A percentile compares a stretch with the other conserved stretches of the same genome.
phyloP scores from a whole-genome alignment of 2,329 filamentous ascomycete species.

The Cercospora berteroae region DNA sequence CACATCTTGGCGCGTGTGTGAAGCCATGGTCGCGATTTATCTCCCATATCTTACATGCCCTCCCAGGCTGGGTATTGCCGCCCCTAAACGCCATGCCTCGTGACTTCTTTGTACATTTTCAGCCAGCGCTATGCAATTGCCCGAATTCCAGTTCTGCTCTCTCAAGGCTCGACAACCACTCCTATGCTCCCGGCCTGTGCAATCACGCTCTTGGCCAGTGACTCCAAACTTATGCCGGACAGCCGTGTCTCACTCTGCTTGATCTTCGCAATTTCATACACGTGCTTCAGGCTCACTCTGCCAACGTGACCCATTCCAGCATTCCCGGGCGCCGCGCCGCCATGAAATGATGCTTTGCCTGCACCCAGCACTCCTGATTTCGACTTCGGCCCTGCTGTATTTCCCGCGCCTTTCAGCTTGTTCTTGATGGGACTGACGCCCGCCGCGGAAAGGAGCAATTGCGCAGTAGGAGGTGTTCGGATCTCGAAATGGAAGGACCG shows the following conservation, averaged over 20 bases:
- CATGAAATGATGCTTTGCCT: constrained; percentile 38
- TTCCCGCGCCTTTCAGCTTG: constrained; percentile 68
- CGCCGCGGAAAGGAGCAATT: constrained; percentile 80
- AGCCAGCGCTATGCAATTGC: not conserved
- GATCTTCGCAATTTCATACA: constrained; percentile 97
- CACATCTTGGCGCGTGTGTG: not conserved
- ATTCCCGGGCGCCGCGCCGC: constrained; percentile 42
- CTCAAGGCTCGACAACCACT: constrained; percentile 50
- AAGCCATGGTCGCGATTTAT: not conserved
- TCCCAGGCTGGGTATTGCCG: constrained; percentile 11
- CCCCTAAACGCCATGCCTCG: constrained; percentile 6
- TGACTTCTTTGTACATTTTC: not conserved
- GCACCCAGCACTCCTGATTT: constrained; percentile 38
- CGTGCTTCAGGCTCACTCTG: constrained; percentile 84
- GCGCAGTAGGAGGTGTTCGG: constrained; percentile 87
- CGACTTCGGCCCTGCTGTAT: constrained; percentile 47
- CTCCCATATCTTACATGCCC: not conserved
- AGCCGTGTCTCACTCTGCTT: constrained; percentile 61
- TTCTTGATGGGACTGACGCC: constrained; percentile 73
- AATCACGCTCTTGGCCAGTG: constrained; percentile 69
- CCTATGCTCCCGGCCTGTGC: constrained; percentile 54
- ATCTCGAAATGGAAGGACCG: constrained; percentile 90
- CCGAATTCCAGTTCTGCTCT: not conserved
- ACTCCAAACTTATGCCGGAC: constrained; percentile 76
- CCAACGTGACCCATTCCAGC: constrained; percentile 78